These are phyloP conservation scores for Calonectria henricotiae DNA, from an alignment of 2,329 filamentous ascomycete genomes.

Conservation along the genomic window DNA sequence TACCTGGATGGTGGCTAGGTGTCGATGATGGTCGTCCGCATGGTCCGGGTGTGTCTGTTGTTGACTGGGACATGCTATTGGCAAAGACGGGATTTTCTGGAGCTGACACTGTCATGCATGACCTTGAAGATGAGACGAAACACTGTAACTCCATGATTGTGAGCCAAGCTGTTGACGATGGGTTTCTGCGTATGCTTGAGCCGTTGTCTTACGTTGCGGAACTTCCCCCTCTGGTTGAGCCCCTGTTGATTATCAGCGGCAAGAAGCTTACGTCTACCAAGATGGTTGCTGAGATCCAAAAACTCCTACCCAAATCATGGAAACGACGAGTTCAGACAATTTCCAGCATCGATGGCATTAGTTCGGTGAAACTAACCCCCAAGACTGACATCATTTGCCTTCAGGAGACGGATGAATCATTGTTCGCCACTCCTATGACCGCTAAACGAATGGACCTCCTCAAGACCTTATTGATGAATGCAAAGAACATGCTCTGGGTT, in stretches of 20 bases:
- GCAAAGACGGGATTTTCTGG: conserved; percentile 38
- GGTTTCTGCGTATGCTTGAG: conserved; percentile 33
- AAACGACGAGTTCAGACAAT: conserved; percentile 31
- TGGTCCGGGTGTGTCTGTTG: conserved; percentile 28
- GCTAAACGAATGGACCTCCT: conserved; percentile 26
- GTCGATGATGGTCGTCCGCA: conserved; percentile 30
- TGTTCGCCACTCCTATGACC: conserved; percentile 35
- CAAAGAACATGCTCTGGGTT: conserved; percentile 38
- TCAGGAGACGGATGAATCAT: conserved; percentile 34
- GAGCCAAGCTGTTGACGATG: conserved; percentile 33
- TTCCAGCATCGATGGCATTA: conserved; percentile 22
- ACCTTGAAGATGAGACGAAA: conserved; percentile 32
- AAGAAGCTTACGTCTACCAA: conserved; percentile 34
- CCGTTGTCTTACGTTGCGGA: conserved; percentile 28
- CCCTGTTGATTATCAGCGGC: conserved; percentile 29
- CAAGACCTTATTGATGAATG: conserved; percentile 28
- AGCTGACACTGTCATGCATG: conserved; percentile 31
- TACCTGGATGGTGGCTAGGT: conserved; percentile 39
- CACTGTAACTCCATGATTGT: conserved; percentile 37
- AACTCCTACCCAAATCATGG: conserved; percentile 31
- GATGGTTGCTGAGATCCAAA: conserved; percentile 33
- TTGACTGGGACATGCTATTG: conserved; percentile 32
- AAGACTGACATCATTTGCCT: conserved; percentile 34
- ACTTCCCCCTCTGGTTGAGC: conserved; percentile 27
- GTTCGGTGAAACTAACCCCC: conserved; percentile 22